Conservation (phyloP, 1,284 basidiomycete genomes). For the Moesziomyces globuligerus region DNA sequence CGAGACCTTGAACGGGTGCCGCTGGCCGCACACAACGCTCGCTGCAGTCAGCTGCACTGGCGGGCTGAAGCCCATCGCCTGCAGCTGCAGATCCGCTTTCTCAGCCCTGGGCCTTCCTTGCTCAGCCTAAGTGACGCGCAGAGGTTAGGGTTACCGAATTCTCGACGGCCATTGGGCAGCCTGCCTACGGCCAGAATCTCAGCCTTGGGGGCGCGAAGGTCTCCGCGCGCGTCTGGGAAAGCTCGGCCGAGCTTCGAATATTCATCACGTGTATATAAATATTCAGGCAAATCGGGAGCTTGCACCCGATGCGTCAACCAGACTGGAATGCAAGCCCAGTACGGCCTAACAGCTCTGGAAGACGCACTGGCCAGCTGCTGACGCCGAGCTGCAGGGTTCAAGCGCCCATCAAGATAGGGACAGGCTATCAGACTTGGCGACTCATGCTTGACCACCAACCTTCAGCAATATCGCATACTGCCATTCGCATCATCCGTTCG, state of each 20-base stretch:
- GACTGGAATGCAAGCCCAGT: too few relatives aligned
- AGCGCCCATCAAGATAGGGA: not conserved
- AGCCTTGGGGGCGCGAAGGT: not conserved
- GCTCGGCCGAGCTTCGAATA: constrained; percentile 1
- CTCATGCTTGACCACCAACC: not conserved
- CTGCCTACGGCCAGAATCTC: not conserved
- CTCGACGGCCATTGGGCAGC: not conserved
- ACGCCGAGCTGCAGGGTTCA: constrained; percentile 44
- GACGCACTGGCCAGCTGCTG: constrained; percentile 11
- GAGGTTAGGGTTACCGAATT: not conserved
- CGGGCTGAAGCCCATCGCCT: not conserved
- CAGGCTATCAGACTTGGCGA: not conserved
- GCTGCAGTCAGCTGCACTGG: too few relatives aligned
- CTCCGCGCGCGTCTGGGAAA: too few relatives aligned
- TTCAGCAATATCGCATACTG: too few relatives aligned
- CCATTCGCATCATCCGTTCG: too few relatives aligned
- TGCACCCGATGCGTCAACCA: not conserved
- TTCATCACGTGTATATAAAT: not conserved
- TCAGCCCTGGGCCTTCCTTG: too few relatives aligned
- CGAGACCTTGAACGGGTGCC: constrained; percentile 31
- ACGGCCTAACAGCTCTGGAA: constrained; percentile 10
- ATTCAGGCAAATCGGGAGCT: not conserved
- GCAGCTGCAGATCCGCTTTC: not conserved
- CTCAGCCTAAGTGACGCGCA: not conserved
- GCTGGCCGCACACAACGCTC: too few relatives aligned